A percentile compares a stretch with the other conserved stretches of the same genome.
phyloP scores from a whole-genome alignment of 108 stramenopile genomes.

The Hondaea fermentalgiana region DNA sequence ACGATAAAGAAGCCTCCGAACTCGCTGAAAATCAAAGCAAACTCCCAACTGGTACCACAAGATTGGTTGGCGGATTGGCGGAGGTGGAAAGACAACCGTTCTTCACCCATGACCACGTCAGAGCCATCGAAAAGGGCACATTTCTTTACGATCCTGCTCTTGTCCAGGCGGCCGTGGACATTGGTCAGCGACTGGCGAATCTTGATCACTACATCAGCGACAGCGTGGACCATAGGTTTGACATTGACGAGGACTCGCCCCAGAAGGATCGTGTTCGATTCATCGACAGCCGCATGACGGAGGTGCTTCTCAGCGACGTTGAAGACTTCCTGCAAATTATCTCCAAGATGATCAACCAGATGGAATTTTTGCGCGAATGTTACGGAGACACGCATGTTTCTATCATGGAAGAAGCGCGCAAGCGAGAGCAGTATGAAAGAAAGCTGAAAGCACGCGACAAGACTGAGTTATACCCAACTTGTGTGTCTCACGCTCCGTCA shows the following conservation, averaged over 20 bases:
- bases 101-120: not conserved
- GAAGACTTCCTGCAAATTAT: not conserved
- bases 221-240: not conserved
- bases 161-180: not conserved
- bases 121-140: not conserved
- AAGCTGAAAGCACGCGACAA: no score
- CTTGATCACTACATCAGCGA: not conserved
- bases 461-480: no score
- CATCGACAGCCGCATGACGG: not conserved
- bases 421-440: no score
- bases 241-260: not conserved
- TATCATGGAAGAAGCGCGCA: not conserved
- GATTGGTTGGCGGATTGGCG: no score
- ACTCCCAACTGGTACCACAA: no score
- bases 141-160: not conserved
- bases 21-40: no score
- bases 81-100: no score
- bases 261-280: no score
- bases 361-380: not conserved
- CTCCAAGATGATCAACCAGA: not conserved
- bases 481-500: no score
- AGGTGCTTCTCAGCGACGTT: not conserved
- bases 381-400: not conserved
- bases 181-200: not conserved
- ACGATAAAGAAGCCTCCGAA: no score